Percentiles rank a stretch among this genome's conserved stretches.
phyloP scores from a whole-genome alignment of 306 rosid species.

The Nissolia schottii region DNA sequence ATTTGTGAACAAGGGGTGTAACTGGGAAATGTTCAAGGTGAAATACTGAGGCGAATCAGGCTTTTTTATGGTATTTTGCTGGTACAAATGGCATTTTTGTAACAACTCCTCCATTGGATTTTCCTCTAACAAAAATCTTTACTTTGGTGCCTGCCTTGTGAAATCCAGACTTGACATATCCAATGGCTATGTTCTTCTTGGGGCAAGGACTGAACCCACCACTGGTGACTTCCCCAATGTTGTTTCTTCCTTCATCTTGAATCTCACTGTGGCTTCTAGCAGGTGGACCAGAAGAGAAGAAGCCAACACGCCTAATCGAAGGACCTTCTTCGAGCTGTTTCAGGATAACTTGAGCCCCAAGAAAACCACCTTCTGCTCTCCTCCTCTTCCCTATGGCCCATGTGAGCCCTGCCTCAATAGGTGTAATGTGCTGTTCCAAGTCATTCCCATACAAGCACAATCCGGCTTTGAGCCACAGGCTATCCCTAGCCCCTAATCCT shows the following conservation, averaged over 20 bases:
- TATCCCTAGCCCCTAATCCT: slow-evolving; percentile 93
- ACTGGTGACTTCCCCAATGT: slow-evolving; percentile 90
- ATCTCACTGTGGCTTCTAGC: slow-evolving; percentile 96
- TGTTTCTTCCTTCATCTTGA: slow-evolving; percentile 70
- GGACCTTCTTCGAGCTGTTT: slow-evolving; percentile 85
- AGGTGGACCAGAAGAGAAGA: slow-evolving; percentile 91
- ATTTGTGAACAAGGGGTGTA: slow-evolving; percentile 1
- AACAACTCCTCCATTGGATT: slow-evolving; percentile 79
- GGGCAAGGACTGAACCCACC: slow-evolving; percentile 99
- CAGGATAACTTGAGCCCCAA: slow-evolving; percentile 82
- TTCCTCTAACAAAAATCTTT: slow-evolving; percentile 80
- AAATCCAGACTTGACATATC: slow-evolving; percentile 92
- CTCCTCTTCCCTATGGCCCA: slow-evolving; percentile 98
- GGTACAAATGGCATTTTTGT: slow-evolving; percentile 98
- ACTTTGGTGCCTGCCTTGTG: slow-evolving; percentile 96
- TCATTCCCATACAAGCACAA: slow-evolving; percentile 91
- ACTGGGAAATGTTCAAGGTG: slow-evolving; percentile 17
- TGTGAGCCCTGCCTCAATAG: slow-evolving; percentile 92
- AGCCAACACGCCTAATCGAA: slow-evolving; percentile 77
- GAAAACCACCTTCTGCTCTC: slow-evolving; percentile 97
- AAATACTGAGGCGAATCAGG: slow-evolving; percentile 37
- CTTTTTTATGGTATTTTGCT: slow-evolving; percentile 87
- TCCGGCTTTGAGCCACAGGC: slow-evolving; percentile 94
- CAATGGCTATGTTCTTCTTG: slow-evolving; percentile 95
- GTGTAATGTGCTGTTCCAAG: slow-evolving; percentile 87